Base-by-base conservation (phyloP, 768 basidiomycete genomes). In the Rickenella mellea region DNA sequence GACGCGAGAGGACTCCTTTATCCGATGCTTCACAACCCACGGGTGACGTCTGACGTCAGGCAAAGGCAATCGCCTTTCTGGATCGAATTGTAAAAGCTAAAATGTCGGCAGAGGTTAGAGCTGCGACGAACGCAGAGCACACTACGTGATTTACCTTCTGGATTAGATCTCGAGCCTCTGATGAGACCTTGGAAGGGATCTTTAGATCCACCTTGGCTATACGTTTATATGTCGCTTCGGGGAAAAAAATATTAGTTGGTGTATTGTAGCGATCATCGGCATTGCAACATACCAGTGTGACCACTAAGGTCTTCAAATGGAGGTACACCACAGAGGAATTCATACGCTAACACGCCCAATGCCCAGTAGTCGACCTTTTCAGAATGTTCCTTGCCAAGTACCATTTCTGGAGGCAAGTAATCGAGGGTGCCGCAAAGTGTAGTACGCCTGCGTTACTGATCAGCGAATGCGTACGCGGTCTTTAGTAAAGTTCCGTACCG, bases 351-450 rank as follows among this genome's bases (percentile, higher is more conserved):
- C n/a, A 98, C 93, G 33, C 94, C 94, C 21, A 99, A 67, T 0
- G 94, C 94, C 94, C 94, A 99, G 45, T 90, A 74, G 54, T 98
- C 94, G 28, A 98, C 94, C 55, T 76, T 81, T 54, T 91, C 88
- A 41, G 73, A 83, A 57, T 98, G 93, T 46, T 86, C 87, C 50
- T 75, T 81, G 0, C 83, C 81, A 52, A 96, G 91, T 11, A 99
- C 87, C 96, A 98, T 99, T 70, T 98, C 94, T 10, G 96, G 94
- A 0, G 96, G 93, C 9, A 99, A 72, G 58, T 98, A 98, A 59
- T 98, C 96, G 33, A 97, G 65, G 1, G 94, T 98, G 10, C 94
- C 94, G 52, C 94, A 98, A 9, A 98, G 71, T 1, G 96, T 97
- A 64, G 74, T 83, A 32, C 94, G 67, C 33, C 65, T 63, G 42